A percentile compares a stretch with the other conserved stretches of the same genome.
Evolutionary conservation across 495 filamentous ascomycete genomes (phyloP).

Genomic region (Hypoxylon crocopeplum): DNA sequence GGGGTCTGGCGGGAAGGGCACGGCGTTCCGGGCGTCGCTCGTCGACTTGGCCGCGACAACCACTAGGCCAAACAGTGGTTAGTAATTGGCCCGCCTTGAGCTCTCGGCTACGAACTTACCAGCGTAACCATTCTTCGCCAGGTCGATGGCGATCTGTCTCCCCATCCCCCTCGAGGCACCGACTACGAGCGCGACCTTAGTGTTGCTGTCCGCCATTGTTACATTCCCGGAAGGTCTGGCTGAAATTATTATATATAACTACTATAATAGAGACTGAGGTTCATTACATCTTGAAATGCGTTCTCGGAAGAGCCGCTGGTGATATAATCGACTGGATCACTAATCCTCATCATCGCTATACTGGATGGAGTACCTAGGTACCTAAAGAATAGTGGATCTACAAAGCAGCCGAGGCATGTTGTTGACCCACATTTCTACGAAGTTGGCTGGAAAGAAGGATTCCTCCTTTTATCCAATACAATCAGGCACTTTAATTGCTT

Average conservation of each 20-base stretch:
- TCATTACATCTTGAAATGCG: conserved; percentile 9
- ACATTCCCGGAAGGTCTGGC: not conserved
- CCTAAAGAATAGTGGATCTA: conserved; percentile 11
- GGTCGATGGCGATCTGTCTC: conserved; percentile 76
- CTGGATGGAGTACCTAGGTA: no score
- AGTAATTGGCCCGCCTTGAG: not conserved
- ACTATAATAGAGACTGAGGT: no score
- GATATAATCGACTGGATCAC: conserved; percentile 19
- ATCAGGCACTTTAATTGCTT: no score
- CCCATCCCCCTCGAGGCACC: conserved; percentile 82
- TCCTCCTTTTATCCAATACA: no score
- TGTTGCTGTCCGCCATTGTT: conserved; percentile 18
- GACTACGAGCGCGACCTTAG: conserved; percentile 69
- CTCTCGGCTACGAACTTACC: conserved; percentile 55
- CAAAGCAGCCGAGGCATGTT: conserved; percentile 22
- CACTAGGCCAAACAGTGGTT: conserved; percentile 55
- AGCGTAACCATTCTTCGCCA: conserved; percentile 72
- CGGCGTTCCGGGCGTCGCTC: conserved; percentile 62
- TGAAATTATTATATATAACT: not conserved
- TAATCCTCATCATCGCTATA: no score
- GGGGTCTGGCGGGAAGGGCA: conserved; percentile 80
- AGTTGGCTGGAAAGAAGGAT: no score
- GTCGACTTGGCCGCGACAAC: conserved; percentile 82
- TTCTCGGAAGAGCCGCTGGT: not conserved
- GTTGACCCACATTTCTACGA: no score